Percentiles rank a stretch among this genome's conserved stretches.
These are phyloP conservation scores for Carpediemonas membranifera DNA, from an alignment of 78 protist genomes.

Conservation along the genomic window DNA sequence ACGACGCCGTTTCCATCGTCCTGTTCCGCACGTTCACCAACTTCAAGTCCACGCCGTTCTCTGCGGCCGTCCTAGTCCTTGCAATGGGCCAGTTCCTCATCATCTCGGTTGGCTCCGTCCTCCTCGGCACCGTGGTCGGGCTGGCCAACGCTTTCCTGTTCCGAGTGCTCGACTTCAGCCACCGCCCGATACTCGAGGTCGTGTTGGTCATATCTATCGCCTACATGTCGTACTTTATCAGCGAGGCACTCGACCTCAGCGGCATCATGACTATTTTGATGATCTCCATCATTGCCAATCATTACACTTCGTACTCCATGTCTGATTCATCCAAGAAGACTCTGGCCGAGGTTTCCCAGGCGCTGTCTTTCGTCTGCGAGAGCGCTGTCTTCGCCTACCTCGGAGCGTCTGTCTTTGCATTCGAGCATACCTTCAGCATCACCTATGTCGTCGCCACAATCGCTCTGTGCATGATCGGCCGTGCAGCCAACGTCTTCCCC, in stretches of 20 bases:
- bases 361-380: conserved; percentile 31
- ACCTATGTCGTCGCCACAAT: neutral
- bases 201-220: conserved; percentile 16
- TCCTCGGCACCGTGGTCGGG: conserved; percentile 33
- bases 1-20: conserved; percentile 42
- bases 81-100: conserved; percentile 32
- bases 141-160: conserved; percentile 20
- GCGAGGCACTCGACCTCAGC: conserved; percentile 13
- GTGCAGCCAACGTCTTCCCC: neutral
- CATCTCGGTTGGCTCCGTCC: conserved; percentile 35
- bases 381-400: conserved; percentile 27
- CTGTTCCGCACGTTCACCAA: conserved; percentile 3
- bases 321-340: conserved; percentile 1
- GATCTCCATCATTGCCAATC: conserved; percentile 10
- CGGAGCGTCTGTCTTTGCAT: conserved; percentile 21
- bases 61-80: neutral
- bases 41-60: neutral
- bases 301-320: conserved; percentile 20
- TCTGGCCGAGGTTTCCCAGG: neutral
- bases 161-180: conserved; percentile 14
- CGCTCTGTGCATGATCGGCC: neutral
- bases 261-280: conserved; percentile 34
- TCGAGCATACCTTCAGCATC: neutral
- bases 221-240: conserved; percentile 14
- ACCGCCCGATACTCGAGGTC: neutral